Evolutionary conservation across 192 early-diverging fungal genomes (phyloP).

Genomic region (Backusella liffmaniae): DNA sequence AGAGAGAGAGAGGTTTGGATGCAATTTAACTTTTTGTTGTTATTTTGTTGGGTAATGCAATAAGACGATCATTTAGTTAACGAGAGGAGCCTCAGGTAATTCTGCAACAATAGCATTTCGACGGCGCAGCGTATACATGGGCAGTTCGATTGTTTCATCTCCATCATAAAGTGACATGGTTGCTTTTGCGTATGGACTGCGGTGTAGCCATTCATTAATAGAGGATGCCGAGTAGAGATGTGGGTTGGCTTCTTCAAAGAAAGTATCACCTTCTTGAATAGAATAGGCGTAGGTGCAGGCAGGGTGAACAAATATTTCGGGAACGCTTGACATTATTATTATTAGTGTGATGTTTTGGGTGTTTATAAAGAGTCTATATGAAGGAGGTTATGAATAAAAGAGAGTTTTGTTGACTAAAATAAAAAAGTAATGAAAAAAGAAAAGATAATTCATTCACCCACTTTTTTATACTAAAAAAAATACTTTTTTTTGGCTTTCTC

Average conservation of each 20-base stretch:
- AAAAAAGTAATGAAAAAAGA: not conserved
- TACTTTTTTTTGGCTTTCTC: not conserved
- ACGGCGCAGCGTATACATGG: constrained; percentile 29
- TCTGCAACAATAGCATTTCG: constrained; percentile 32
- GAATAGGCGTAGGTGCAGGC: constrained; percentile 11
- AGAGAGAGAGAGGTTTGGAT: not conserved
- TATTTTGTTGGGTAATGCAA: not conserved
- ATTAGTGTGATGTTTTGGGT: not conserved
- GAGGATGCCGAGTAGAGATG: constrained; percentile 12
- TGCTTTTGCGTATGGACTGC: constrained; percentile 19
- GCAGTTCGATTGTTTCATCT: constrained; percentile 21
- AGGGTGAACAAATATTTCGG: constrained; percentile 5
- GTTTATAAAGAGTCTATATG: not conserved
- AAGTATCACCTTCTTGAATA: constrained; percentile 19
- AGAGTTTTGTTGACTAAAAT: not conserved
- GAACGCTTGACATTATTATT: constrained; percentile 4
- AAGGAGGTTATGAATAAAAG: not conserved
- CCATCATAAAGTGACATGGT: constrained; percentile 18
- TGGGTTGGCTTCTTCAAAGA: constrained; percentile 1
- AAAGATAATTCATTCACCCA: not conserved
- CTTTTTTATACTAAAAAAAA: not conserved
- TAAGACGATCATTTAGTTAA: not conserved
- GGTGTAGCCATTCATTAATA: constrained; percentile 17
- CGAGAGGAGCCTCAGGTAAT: constrained; percentile 27
- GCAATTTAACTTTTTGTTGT: not conserved